Evolutionary conservation across 306 rosid genomes (phyloP).

Genomic region (Medicago truncatula): DNA sequence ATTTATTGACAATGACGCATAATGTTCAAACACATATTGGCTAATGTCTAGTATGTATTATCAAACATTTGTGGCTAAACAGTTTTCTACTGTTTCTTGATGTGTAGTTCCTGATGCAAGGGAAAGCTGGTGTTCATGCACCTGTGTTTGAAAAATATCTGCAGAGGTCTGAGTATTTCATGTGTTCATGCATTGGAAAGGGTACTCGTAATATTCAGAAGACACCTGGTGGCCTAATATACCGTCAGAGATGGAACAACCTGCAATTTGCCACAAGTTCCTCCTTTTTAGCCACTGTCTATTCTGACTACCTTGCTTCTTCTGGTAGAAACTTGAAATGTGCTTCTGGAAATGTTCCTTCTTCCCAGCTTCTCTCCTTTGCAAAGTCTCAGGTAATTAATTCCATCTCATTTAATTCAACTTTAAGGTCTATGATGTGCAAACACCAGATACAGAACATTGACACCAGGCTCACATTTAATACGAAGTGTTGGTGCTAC

Average conservation of each 20-base stretch:
- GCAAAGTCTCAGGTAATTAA: conserved; percentile 81
- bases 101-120: conserved; percentile 83
- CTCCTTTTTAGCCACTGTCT: conserved; percentile 80
- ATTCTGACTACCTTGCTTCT: conserved; percentile 86
- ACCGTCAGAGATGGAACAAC: conserved; percentile 94
- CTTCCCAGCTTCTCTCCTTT: conserved; percentile 70
- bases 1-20: not conserved
- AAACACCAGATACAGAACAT: not conserved
- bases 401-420: not conserved
- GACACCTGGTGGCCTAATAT: conserved; percentile 93
- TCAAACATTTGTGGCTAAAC: not conserved
- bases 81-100: conserved; percentile 1
- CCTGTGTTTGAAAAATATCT: conserved; percentile 71
- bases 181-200: conserved; percentile 86
- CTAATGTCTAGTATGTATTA: no score
- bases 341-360: conserved; percentile 65
- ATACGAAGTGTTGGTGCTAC: not conserved
- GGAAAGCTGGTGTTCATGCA: conserved; percentile 73
- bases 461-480: not conserved
- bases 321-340: conserved; percentile 59
- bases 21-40: not conserved
- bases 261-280: conserved; percentile 92
- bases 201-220: conserved; percentile 68
- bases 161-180: conserved; percentile 76
- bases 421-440: not conserved